Percentiles rank a stretch among this genome's conserved stretches.
Conservation (phyloP, 2,329 filamentous ascomycete genomes). For the Diplocarpon rosae region DNA sequence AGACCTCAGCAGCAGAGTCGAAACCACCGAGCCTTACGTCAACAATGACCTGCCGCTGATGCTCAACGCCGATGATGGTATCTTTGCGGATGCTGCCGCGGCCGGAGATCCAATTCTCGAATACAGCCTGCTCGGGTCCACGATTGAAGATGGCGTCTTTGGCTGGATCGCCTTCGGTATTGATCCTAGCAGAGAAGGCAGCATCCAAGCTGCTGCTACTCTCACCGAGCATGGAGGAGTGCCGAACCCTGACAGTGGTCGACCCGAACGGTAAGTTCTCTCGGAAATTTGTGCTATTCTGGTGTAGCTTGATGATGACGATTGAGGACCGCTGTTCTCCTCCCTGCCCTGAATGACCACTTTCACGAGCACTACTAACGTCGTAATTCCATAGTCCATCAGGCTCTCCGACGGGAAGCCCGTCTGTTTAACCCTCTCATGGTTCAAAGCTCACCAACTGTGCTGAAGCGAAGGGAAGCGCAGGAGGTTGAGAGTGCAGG, state of each 20-base stretch:
- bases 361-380: too few relatives aligned
- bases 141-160: constrained; percentile 39
- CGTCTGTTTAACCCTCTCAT: too few relatives aligned
- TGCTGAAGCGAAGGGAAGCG: too few relatives aligned
- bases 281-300: too few relatives aligned
- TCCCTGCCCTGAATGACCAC: too few relatives aligned
- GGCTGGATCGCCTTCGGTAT: constrained; percentile 44
- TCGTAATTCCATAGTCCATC: too few relatives aligned
- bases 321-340: too few relatives aligned
- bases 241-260: constrained; percentile 1
- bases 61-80: constrained; percentile 37
- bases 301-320: too few relatives aligned
- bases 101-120: constrained; percentile 42
- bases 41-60: constrained; percentile 37
- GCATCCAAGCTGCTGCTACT: constrained; percentile 2
- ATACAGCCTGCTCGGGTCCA: constrained; percentile 46
- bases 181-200: constrained; percentile 26
- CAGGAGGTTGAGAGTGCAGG: too few relatives aligned
- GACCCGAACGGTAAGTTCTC: too few relatives aligned
- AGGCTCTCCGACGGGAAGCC: too few relatives aligned
- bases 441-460: too few relatives aligned
- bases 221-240: constrained; percentile 3
- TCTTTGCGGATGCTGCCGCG: constrained; percentile 36
- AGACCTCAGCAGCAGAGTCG: constrained; percentile 40
- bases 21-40: constrained; percentile 35